Percentiles rank a stretch among this genome's conserved stretches.
Conservation (phyloP, 23 red algal genomes). For the Gracilaria gracilis region DNA sequence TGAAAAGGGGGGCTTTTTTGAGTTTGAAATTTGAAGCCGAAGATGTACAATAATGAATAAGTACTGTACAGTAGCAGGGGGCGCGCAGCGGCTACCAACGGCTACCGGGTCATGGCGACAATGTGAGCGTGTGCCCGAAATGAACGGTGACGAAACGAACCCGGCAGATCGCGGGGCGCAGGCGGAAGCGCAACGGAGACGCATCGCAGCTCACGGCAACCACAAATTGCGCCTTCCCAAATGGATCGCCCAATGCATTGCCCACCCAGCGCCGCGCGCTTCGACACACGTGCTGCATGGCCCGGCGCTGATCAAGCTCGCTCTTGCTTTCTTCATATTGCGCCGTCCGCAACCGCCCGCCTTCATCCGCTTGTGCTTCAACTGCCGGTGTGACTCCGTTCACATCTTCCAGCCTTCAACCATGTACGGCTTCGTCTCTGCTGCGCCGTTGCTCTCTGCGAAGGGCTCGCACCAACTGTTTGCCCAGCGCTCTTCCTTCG, state of each 20-base stretch:
- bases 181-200: not conserved
- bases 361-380: too few relatives aligned
- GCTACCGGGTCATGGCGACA: not conserved
- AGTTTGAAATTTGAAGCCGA: constrained; percentile 26
- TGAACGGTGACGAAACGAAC: constrained; percentile 35
- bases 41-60: too few relatives aligned
- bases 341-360: not conserved
- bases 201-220: not conserved
- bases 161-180: constrained; percentile 11
- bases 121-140: not conserved
- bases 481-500: constrained; percentile 51
- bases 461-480: not conserved
- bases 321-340: not conserved
- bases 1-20: not conserved
- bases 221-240: constrained; percentile 6
- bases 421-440: constrained; percentile 67
- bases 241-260: constrained; percentile 8
- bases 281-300: not conserved
- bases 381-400: not conserved
- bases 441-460: constrained; percentile 26
- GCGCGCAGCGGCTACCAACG: not conserved
- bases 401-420: not conserved
- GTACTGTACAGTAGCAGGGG: too few relatives aligned
- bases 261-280: not conserved
- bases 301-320: not conserved